Percentiles rank a stretch among this genome's conserved stretches.
Conservation (phyloP, 306 rosid genomes). For the Canavalia ensiformis region DNA sequence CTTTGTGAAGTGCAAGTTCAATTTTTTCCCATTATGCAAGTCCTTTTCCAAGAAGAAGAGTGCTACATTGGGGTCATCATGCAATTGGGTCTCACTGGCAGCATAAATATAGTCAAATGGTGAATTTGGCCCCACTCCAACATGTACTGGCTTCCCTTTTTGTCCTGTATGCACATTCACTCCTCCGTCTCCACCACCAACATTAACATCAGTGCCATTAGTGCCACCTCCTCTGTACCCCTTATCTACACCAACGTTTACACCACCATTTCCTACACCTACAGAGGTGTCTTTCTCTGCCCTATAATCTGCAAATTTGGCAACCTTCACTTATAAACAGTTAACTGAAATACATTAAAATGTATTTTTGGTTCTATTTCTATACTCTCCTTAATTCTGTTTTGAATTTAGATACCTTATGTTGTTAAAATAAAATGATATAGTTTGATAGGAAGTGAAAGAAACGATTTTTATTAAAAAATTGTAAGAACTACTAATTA, state of each 20-base stretch:
- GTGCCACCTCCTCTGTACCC: constrained; percentile 57
- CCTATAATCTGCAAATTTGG: constrained; percentile 45
- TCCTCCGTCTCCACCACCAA: constrained; percentile 68
- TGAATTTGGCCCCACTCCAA: constrained; percentile 41
- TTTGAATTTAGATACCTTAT: no score
- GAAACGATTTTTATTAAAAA: no score
- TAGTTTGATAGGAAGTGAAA: no score
- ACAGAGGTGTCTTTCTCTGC: constrained; percentile 66
- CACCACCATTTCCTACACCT: constrained; percentile 65
- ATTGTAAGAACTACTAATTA: no score
- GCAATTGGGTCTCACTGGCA: constrained; percentile 72
- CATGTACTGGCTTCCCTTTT: constrained; percentile 60
- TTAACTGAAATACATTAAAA: neutral
- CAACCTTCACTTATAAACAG: neutral
- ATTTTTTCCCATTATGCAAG: constrained; percentile 58
- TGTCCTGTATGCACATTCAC: constrained; percentile 51
- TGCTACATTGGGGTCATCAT: constrained; percentile 67
- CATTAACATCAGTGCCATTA: constrained; percentile 60
- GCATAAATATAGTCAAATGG: constrained; percentile 48
- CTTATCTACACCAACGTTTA: constrained; percentile 50
- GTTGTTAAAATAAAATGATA: no score
- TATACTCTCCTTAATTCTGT: neutral
- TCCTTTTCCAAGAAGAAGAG: constrained; percentile 82
- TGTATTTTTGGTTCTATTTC: neutral
- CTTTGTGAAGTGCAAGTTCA: constrained; percentile 67